A percentile compares a stretch with the other conserved stretches of the same genome.
Evolutionary conservation across 257 asterid genomes (phyloP).

Genomic region (Prunella vulgaris): DNA sequence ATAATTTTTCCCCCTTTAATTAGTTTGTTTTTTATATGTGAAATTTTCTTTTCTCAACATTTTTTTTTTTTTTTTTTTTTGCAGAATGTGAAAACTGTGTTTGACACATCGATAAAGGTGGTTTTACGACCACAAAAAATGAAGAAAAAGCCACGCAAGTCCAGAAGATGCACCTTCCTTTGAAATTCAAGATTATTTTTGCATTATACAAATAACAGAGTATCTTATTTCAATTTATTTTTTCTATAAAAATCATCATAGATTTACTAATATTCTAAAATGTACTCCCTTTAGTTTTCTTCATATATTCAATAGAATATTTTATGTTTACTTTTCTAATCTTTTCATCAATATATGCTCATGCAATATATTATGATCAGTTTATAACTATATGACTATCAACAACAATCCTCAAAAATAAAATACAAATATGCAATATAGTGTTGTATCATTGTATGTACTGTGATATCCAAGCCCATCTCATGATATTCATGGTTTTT

Average conservation of each 20-base stretch:
- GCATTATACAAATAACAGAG: background rate
- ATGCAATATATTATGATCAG: background rate
- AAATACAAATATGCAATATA: too few relatives aligned
- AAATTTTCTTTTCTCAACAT: background rate
- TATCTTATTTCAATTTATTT: background rate
- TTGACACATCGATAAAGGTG: conserved; percentile 77
- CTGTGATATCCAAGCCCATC: too few relatives aligned
- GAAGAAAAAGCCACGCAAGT: conserved; percentile 55
- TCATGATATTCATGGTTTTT: too few relatives aligned
- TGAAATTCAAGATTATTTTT: conserved; percentile 22
- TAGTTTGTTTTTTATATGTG: background rate
- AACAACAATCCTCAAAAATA: too few relatives aligned
- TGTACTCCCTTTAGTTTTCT: conserved; percentile 9
- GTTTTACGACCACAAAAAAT: conserved; percentile 73
- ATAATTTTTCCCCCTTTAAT: background rate
- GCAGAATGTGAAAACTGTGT: conserved; percentile 79
- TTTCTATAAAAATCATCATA: background rate
- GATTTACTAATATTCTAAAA: conserved; percentile 4
- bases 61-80: background rate
- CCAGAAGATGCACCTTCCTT: conserved; percentile 56
- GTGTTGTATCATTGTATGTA: too few relatives aligned
- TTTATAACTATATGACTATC: too few relatives aligned
- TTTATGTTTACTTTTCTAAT: background rate
- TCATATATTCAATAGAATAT: background rate
- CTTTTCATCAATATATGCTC: background rate